These are phyloP conservation scores for Salix caprea DNA, from an alignment of 345 rosid genomes.

Conservation along the genomic window DNA sequence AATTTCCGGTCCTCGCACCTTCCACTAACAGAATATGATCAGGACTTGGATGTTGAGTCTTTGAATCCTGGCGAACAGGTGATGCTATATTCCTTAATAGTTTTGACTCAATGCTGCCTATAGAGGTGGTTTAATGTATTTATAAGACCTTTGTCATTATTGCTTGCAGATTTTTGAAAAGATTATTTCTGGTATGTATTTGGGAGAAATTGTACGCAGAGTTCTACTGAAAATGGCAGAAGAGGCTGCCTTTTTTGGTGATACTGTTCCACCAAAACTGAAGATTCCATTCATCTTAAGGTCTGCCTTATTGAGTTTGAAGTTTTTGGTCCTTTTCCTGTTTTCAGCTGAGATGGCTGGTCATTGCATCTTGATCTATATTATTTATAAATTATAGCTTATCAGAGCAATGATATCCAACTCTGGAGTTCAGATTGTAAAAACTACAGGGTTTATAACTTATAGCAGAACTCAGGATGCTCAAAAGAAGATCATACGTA, in stretches of 20 bases:
- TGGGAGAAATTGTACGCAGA: constrained; percentile 90
- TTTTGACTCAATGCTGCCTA: background rate
- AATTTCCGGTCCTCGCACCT: constrained; percentile 90
- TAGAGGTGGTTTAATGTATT: background rate
- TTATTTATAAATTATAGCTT: too few species aligned
- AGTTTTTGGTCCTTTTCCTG: background rate
- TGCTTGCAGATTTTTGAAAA: constrained; percentile 75
- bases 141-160: background rate
- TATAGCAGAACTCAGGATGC: too few species aligned
- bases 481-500: too few species aligned
- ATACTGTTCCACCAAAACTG: constrained; percentile 64
- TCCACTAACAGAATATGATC: constrained; percentile 73
- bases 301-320: constrained; percentile 22
- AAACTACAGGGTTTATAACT: too few species aligned
- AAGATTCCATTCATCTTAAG: constrained; percentile 57
- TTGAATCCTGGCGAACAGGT: constrained; percentile 98
- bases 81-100: background rate
- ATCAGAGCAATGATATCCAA: too few species aligned
- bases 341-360: background rate
- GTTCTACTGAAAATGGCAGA: constrained; percentile 78
- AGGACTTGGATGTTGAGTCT: constrained; percentile 67
- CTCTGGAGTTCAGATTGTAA: too few species aligned
- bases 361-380: background rate
- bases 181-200: constrained; percentile 90
- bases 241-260: constrained; percentile 86